Evolutionary conservation across 805 yeast species (phyloP), one percentile per base, ranked within the genome.

Genomic region (Yamadazyma akitaensis): DNA sequence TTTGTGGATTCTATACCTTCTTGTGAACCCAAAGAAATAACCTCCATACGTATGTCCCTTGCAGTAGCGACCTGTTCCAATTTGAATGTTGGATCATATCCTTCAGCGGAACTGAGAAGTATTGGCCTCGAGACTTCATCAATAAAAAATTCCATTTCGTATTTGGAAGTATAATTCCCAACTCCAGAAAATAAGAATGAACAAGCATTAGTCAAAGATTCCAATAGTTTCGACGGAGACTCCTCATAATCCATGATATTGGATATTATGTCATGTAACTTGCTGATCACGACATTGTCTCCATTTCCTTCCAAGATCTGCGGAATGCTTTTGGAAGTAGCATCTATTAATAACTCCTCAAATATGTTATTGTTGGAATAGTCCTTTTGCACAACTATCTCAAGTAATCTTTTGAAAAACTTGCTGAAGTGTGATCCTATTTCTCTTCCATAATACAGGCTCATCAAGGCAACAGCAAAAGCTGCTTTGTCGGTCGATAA

Each of bases 11-110:
- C 75, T 1, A 71, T 61, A 9, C 87, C 84, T 61, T 88, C 96
- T 19, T 62, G 59, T 0, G 95, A 80, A 0, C 96, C 97, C 79
- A 91, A 72, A 0, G 96, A 79, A 33, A 87, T 73, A 1, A 74
- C 61, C 0, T 56, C 59, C 30, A 82, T 56, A 2, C 62, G 54
- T 7, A 53, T 51, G 0, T 58, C 56, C 0, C 33, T 13, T 0
- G 50, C 32, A 1, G 56, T 53, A 0, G 88, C 82, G 5, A 78
- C 48, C 28, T 63, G 61, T 28, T 70, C 70, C 2, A 90, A 69
- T 44, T 68, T 74, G 46, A 70, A 70, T 0, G 85, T 76, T 0
- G 92, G 82, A 62, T 91, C 97, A 49, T 68, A 73, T 2, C 87
- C 87, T 24, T 76, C 76, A 5, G 81, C 73, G 0, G 84, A 76